Percentiles rank a stretch among this genome's conserved stretches.
Conservation (phyloP, 352 stramenopile genomes). For the Phytophthora parvispora region DNA sequence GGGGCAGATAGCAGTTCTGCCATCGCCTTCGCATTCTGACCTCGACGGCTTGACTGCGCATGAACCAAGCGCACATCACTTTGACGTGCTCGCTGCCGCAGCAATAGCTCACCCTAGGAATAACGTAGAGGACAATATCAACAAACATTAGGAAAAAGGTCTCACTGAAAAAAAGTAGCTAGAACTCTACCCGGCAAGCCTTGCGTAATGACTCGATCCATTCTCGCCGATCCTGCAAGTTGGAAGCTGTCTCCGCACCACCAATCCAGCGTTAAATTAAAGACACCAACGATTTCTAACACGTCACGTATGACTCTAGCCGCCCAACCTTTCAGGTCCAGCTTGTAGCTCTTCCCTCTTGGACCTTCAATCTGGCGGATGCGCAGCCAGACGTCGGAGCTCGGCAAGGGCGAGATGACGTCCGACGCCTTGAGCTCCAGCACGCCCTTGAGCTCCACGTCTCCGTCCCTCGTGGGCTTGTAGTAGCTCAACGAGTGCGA, state of each 20-base stretch:
- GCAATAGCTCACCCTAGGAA: conserved; percentile 37
- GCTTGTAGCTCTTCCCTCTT: conserved; percentile 64
- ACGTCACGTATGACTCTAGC: too few relatives aligned
- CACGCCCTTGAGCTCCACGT: conserved; percentile 49
- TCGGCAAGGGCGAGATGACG: conserved; percentile 56
- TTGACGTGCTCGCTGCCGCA: conserved; percentile 36
- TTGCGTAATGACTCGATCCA: conserved; percentile 73
- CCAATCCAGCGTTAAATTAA: too few relatives aligned
- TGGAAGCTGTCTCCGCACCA: conserved; percentile 44
- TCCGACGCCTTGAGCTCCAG: conserved; percentile 55
- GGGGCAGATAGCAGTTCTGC: conserved; percentile 31
- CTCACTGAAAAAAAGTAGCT: background rate
- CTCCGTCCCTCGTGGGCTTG: conserved; percentile 39
- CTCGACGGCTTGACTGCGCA: conserved; percentile 28
- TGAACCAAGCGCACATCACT: conserved; percentile 28
- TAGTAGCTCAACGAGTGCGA: conserved; percentile 60
- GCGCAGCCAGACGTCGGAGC: conserved; percentile 71
- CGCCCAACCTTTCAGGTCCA: conserved; percentile 82
- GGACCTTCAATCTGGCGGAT: conserved; percentile 63
- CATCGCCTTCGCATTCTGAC: conserved; percentile 31
- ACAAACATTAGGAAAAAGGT: too few relatives aligned
- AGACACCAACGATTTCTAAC: too few relatives aligned
- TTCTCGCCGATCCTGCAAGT: conserved; percentile 53
- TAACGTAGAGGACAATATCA: too few relatives aligned
- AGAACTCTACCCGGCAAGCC: conserved; percentile 48